Evolutionary conservation across 2,329 filamentous ascomycete species (phyloP).

Genomic region (Pleoardoris graminearum): DNA sequence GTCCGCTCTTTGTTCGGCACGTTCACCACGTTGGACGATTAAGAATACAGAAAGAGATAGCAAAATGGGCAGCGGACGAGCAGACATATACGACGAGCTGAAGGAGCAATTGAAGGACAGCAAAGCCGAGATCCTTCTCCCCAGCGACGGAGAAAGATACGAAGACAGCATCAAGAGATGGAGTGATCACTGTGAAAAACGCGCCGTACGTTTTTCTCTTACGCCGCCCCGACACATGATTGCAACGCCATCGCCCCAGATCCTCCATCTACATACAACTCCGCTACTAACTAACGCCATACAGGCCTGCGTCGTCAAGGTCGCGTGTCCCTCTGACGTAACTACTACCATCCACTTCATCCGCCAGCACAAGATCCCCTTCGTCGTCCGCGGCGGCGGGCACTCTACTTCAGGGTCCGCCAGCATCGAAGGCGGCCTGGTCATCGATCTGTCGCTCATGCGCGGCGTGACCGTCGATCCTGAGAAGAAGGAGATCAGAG

Average conservation of each 20-base stretch:
- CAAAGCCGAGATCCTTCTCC: constrained; percentile 26
- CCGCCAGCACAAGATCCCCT: constrained; percentile 46
- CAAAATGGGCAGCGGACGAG: constrained; percentile 4
- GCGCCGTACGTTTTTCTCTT: constrained; percentile 24
- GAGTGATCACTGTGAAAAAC: constrained; percentile 35
- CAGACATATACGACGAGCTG: constrained; percentile 13
- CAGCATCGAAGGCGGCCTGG: constrained; percentile 56
- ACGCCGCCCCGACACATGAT: not conserved
- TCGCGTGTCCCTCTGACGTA: constrained; percentile 24
- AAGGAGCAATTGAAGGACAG: constrained; percentile 18
- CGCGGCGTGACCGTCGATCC: constrained; percentile 54
- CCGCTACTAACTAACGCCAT: too few relatives aligned
- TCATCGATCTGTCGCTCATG: constrained; percentile 60
- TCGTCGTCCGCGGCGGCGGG: constrained; percentile 60
- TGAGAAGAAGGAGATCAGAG: constrained; percentile 51
- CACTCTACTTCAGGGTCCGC: constrained; percentile 59
- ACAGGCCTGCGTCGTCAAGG: constrained; percentile 29
- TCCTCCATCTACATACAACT: too few relatives aligned
- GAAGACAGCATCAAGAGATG: constrained; percentile 32
- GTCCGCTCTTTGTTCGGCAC: not conserved
- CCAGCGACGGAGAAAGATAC: constrained; percentile 26
- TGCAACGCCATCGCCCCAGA: too few relatives aligned
- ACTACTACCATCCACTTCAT: constrained; percentile 28
- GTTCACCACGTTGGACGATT: too few relatives aligned
- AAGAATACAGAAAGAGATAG: not conserved